A percentile compares a stretch with the other conserved stretches of the same genome.
Evolutionary conservation across 768 basidiomycete genomes (phyloP).

Genomic region (Boletus coccyginus): DNA sequence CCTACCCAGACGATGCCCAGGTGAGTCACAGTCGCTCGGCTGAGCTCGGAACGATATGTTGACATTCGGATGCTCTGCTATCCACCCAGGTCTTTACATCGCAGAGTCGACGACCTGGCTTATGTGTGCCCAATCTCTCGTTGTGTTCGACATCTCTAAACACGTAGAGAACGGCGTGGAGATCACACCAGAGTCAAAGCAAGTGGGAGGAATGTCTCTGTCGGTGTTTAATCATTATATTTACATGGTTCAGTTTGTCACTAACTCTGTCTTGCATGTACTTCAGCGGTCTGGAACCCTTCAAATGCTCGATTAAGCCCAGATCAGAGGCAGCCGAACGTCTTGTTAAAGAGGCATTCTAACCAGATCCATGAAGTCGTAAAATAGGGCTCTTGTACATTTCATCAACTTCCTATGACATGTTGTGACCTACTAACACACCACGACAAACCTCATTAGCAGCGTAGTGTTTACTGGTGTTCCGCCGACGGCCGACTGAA

Average conservation of each 20-base stretch:
- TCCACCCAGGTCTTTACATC: constrained; percentile 20
- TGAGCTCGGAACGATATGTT: too few species aligned
- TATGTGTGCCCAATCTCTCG: constrained; percentile 34
- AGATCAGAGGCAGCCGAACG: constrained; percentile 1
- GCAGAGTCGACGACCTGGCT: constrained; percentile 24
- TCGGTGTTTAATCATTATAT: not conserved
- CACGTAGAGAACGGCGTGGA: constrained; percentile 38
- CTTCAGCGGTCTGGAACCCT: constrained; percentile 6
- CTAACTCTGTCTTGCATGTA: not conserved
- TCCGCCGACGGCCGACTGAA: too few species aligned
- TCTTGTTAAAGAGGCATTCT: not conserved
- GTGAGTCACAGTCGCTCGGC: not conserved
- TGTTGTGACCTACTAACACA: too few species aligned
- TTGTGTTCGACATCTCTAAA: constrained; percentile 43
- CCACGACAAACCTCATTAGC: too few species aligned
- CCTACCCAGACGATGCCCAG: constrained; percentile 6
- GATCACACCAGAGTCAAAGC: constrained; percentile 43
- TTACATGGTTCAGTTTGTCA: not conserved
- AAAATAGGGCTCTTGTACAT: too few species aligned
- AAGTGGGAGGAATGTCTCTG: constrained; percentile 2
- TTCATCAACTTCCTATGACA: too few species aligned
- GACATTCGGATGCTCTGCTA: too few species aligned
- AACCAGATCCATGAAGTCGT: too few species aligned
- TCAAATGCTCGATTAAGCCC: constrained; percentile 14
- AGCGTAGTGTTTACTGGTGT: too few species aligned